Conservation (phyloP, 305 asterid genomes). For the Vinca major region DNA sequence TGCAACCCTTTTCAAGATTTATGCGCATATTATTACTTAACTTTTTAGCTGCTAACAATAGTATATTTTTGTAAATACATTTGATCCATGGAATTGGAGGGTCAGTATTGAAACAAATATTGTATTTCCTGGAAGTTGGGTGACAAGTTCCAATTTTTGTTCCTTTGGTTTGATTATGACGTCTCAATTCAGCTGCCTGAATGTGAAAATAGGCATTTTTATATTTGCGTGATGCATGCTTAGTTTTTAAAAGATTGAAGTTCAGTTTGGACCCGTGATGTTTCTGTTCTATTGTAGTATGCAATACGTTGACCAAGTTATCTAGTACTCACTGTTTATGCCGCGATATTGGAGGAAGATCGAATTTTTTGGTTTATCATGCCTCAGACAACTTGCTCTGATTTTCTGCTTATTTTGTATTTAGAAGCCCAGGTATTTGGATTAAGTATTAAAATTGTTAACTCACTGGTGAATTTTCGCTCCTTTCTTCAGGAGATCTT, state of each 20-base stretch:
- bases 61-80: background rate
- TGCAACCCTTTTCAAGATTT: background rate
- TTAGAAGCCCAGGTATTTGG: background rate
- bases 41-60: background rate
- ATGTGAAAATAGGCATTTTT: background rate
- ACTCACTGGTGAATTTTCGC: background rate
- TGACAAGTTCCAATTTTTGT: too few species aligned
- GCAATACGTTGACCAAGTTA: background rate
- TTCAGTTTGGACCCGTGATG: background rate
- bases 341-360: background rate
- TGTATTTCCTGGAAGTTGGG: background rate
- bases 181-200: background rate
- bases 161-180: background rate
- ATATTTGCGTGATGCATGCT: background rate
- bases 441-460: background rate
- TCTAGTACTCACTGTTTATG: background rate
- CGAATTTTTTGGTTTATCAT: background rate
- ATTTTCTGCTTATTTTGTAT: background rate
- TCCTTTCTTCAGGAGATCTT: slow-evolving; percentile 10
- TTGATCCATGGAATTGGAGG: background rate
- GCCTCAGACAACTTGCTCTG: background rate
- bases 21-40: too few species aligned
- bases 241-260: background rate
- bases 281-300: background rate
- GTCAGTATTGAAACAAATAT: background rate